Conservation (phyloP, 441 rosid species). For the Brassica balearica region DNA sequence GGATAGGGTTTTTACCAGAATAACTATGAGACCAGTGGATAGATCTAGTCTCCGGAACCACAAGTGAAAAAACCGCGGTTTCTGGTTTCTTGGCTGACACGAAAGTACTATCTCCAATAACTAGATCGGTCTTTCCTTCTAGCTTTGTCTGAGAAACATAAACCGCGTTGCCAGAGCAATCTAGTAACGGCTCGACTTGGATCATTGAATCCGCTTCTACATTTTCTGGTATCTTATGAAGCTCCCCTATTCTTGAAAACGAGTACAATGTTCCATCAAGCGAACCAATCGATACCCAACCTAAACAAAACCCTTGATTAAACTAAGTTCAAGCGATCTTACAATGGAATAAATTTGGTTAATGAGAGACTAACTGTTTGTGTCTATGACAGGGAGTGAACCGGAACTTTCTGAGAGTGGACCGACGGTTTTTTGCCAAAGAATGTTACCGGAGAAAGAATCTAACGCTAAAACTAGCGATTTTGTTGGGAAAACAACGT, state of each 20-base stretch:
- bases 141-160: constrained; percentile 74
- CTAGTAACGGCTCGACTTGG: constrained; percentile 66
- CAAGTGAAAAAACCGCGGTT: constrained; percentile 61
- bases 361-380: constrained; percentile 55
- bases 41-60: constrained; percentile 75
- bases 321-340: constrained; percentile 3
- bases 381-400: constrained; percentile 61
- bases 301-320: constrained; percentile 24
- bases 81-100: constrained; percentile 70
- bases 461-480: constrained; percentile 68
- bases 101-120: constrained; percentile 48
- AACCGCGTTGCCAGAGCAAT: constrained; percentile 80
- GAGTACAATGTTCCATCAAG: constrained; percentile 83
- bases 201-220: constrained; percentile 53
- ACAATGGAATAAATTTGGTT: not conserved
- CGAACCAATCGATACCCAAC: constrained; percentile 85
- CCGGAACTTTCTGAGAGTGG: constrained; percentile 57
- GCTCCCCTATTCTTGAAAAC: constrained; percentile 69
- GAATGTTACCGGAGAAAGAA: constrained; percentile 65
- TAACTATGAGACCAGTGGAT: constrained; percentile 75
- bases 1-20: constrained; percentile 56
- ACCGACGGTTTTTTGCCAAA: constrained; percentile 76
- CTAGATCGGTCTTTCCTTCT: constrained; percentile 56
- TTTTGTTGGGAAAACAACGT: constrained; percentile 60
- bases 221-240: constrained; percentile 56